Evolutionary conservation across 352 stramenopile genomes (phyloP), one percentile per base, ranked within the genome.

Genomic region (Heterotrichella gracilis): DNA sequence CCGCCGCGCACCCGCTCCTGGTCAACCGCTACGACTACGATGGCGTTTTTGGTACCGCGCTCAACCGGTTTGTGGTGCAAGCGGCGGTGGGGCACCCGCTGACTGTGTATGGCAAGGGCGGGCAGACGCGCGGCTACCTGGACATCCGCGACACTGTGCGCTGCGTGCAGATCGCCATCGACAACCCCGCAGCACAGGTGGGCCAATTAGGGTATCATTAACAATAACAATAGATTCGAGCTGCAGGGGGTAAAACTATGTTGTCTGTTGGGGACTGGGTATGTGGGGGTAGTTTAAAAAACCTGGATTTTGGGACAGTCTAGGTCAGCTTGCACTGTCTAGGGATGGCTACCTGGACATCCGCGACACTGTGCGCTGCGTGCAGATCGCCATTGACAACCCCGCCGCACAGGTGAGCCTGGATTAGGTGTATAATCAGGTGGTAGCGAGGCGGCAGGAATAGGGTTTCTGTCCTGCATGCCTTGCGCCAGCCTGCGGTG

Each of bases 21-120:
- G 76, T 87, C 69, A 89, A 89, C 75, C 79, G 83, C 67, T 88
- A 88, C 71, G 83, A 89, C 73, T 89, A 89, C 74, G 83, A 89
- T 74, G 79, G 81, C 69, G 83, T 88, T 71, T 89, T 88, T 74
- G 83, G 83, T 32, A 89, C 83, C 4, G 83, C 88, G 19, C 75
- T 89, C 22, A 89, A 89, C 75, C 75, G 83, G 70, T 89, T 89
- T 75, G 77, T 89, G 40, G 87, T 89, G 80, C 83, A 89, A 75
- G 82, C 78, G 66, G 80, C 81, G 39, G 81, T 88, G 74, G 80
- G 79, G 64, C 82, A 88, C 68, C 83, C 83, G 14, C 76, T 89
- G 24, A 89, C 83, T 19, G 83, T 89, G 3, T 89, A 89, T 71
- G 83, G 83, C 39, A 88, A 81, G 21, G 83, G 83, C 3, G 83